Conservation (phyloP, 768 basidiomycete genomes). For the Rhodotorula paludigena region DNA sequence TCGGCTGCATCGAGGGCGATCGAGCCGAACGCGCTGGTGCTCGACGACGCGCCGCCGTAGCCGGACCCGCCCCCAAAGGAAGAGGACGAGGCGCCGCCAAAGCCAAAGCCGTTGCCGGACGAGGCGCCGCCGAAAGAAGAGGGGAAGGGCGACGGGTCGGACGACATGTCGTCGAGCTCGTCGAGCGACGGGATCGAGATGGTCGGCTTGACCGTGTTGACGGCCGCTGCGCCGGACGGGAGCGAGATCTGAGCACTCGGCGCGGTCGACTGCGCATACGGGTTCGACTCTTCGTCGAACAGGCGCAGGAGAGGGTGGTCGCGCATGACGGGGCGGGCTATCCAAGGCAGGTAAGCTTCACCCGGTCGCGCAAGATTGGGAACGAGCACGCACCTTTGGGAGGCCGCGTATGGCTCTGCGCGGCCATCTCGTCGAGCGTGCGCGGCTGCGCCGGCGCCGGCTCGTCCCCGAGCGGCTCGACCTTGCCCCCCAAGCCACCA, state of each 20-base stretch:
- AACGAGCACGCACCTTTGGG: slow-evolving; percentile 47
- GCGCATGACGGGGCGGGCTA: neutral
- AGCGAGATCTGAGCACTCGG: slow-evolving; percentile 38
- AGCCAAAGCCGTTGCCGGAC: neutral
- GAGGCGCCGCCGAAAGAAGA: neutral
- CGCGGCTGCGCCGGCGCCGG: slow-evolving; percentile 35
- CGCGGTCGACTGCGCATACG: slow-evolving; percentile 56
- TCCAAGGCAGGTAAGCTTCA: too few relatives aligned
- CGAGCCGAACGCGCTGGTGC: slow-evolving; percentile 3
- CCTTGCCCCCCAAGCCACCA: neutral
- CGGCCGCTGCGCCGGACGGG: slow-evolving; percentile 17
- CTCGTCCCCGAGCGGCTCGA: slow-evolving; percentile 34
- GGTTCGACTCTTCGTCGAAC: slow-evolving; percentile 39
- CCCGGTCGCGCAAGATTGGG: too few relatives aligned
- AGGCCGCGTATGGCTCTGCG: slow-evolving; percentile 17
- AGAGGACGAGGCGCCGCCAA: slow-evolving; percentile 7
- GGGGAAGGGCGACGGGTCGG: neutral
- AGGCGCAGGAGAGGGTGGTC: slow-evolving; percentile 39
- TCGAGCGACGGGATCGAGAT: slow-evolving; percentile 35
- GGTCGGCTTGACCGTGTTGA: slow-evolving; percentile 33
- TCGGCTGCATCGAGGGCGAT: slow-evolving; percentile 2
- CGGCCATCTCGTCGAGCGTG: slow-evolving; percentile 29
- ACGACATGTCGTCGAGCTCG: slow-evolving; percentile 18
- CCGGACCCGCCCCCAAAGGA: neutral
- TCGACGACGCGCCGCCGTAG: neutral